These are phyloP conservation scores for Neonectria ditissima DNA, from an alignment of 2,329 filamentous ascomycete genomes.

Conservation along the genomic window DNA sequence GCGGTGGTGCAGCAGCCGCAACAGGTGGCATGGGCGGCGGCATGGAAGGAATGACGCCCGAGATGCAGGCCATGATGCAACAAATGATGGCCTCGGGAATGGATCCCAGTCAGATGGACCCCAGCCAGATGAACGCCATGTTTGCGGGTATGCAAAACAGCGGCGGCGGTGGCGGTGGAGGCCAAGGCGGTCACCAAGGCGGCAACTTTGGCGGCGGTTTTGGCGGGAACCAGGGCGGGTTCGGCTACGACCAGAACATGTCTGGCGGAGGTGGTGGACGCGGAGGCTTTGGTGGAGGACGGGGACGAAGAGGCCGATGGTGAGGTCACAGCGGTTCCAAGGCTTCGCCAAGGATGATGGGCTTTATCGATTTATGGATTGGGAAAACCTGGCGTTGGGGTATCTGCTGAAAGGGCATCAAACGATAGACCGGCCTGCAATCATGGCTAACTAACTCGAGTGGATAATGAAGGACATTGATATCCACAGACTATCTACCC, in stretches of 20 bases:
- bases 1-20: conserved; percentile 47
- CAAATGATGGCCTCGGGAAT: conserved; percentile 76
- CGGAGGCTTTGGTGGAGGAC: conserved; percentile 48
- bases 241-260: conserved; percentile 63
- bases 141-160: conserved; percentile 68
- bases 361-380: conserved; percentile 39
- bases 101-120: conserved; percentile 75
- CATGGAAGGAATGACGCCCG: conserved; percentile 73
- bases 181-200: conserved; percentile 60
- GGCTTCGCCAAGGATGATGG: conserved; percentile 11
- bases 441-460: conserved; percentile 20
- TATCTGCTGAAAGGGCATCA: conserved; percentile 37
- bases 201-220: conserved; percentile 67
- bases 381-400: conserved; percentile 45
- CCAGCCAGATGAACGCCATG: conserved; percentile 68
- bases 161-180: conserved; percentile 55
- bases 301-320: conserved; percentile 45
- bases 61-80: conserved; percentile 78
- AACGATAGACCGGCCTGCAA: conserved; percentile 38
- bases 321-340: conserved; percentile 14
- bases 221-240: conserved; percentile 64
- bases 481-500: conserved; percentile 21
- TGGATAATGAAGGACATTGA: conserved; percentile 14
- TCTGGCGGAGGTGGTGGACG: conserved; percentile 53
- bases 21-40: conserved; percentile 62